Base-by-base conservation (phyloP, 805 yeast genomes). In the Ogataea methanolica region DNA sequence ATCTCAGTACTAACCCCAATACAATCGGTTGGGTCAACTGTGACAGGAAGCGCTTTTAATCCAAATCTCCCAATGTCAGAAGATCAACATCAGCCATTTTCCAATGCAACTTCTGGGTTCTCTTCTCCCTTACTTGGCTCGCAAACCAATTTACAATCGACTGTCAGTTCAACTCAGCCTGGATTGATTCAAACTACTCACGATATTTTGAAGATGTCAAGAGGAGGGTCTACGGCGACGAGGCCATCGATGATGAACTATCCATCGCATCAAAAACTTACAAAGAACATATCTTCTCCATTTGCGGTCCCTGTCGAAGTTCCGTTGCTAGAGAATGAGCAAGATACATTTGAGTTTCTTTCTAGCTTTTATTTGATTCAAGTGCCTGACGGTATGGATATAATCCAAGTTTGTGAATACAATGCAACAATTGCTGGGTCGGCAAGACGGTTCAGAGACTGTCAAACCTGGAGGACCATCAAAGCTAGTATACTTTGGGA, bases 401-500 rank as follows among this genome's bases (percentile, higher is more conserved):
- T 82, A 15, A 59, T 71, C 14, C 81, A 82, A 40, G 81, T 75
- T 2, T 83, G 88, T 56, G 69, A 74, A 21, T 66, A 72, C 55
- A 85, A 85, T 58, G 76, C 88, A 0, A 65, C 71, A 16, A 68
- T 79, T 8, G 86, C 86, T 0, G 74, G 74, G 0, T 68, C 72
- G 41, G 84, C 73, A 1, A 71, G 72, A 16, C 63, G 71, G 43
- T 69, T 67, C 45, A 64, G 87, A 48, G 85, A 81, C 46, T 71
- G 82, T 45, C 87, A 81, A 57, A 73, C 80, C 0, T 84, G 90
- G 90, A 65, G 74, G 49, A 72, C 82, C 4, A 63, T 83, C 5
- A 76, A 77, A 14, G 76, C 75, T 33, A 67, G 80, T 29, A 62
- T 82, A 4, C 60, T 64, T 2, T 66, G 74, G 64, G 61, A 62